These are phyloP conservation scores for Rubia tinctorum DNA, from an alignment of 305 asterid species.

Conservation along the genomic window DNA sequence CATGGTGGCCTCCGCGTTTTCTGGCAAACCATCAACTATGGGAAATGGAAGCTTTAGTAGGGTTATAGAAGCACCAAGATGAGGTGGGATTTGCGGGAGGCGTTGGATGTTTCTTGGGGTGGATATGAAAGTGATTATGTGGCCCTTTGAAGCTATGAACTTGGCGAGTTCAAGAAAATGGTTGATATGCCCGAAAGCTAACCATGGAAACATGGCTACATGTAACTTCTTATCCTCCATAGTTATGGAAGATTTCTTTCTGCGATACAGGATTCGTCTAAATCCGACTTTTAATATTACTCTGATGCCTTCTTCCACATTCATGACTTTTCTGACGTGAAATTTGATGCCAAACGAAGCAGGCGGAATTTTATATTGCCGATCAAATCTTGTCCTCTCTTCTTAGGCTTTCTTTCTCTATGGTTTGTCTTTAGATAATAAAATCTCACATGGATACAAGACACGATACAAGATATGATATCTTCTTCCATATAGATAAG, in stretches of 20 bases:
- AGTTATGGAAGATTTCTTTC: background rate
- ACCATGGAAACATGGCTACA: constrained; percentile 35
- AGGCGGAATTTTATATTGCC: too few relatives aligned
- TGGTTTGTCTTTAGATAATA: too few relatives aligned
- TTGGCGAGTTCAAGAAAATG: constrained; percentile 30
- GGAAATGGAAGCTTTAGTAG: constrained; percentile 22
- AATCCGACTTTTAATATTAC: too few relatives aligned
- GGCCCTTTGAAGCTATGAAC: constrained; percentile 32
- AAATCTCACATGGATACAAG: too few relatives aligned
- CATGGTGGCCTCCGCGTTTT: constrained; percentile 30
- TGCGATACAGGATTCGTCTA: too few relatives aligned
- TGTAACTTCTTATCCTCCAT: constrained; percentile 8
- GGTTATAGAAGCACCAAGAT: constrained; percentile 11
- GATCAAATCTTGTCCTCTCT: too few relatives aligned
- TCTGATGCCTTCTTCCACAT: too few relatives aligned
- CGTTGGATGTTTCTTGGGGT: constrained; percentile 33
- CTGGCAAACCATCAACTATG: constrained; percentile 15
- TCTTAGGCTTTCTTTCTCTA: too few relatives aligned
- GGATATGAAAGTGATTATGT: constrained; percentile 33
- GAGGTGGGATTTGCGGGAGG: constrained; percentile 23
- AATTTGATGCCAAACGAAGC: too few relatives aligned
- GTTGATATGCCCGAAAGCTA: constrained; percentile 34
- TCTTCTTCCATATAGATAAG: too few relatives aligned
- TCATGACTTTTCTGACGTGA: too few relatives aligned
- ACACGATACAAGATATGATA: too few relatives aligned